Base-by-base conservation (phyloP, 2,329 filamentous ascomycete genomes). In the Arthrobotrys megalospora region DNA sequence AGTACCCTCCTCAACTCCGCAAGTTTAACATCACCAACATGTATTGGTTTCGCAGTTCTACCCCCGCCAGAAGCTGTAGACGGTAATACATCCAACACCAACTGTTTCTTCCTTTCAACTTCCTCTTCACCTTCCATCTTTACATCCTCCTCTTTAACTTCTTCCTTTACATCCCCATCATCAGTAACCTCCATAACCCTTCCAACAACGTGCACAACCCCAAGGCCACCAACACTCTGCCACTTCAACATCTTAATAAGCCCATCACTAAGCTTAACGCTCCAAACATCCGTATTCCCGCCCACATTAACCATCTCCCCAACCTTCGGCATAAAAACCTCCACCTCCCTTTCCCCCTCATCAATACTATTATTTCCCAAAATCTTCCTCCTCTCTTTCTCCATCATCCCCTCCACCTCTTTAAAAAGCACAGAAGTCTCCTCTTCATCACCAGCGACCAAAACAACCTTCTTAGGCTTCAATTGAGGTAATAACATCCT, bases 211-310 rank as follows among this genome's bases (percentile, higher is more conserved):
- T 95, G 96, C 14, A 97, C 95, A 72, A 99, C 93, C 45, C 93
- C 92, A 6, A 98, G 87, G 1, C 92, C 94, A 70, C 93, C 91
- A 24, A 98, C 94, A 75, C 93, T 94, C 85, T 98, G 96, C 96
- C 96, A 98, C 82, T 93, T 93, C 76, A 99, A 88, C 81, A 92
- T 92, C 84, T 93, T 93, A 76, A 97, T 92, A 19, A 99, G 89
- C 52, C 89, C 87, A 81, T 95, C 93, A 60, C 93, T 94, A 16
- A 99, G 88, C 84, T 94, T 97, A 77, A 99, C 92, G 24, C 93
- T 91, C 96, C 96, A 99, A 3, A 96, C 94, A 83, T 98, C 97
- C 4, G 95, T 98, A 83, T 99, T 96, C 48, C 98, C 95, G 82
- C 94, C 97, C 11, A 95, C 96, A 84, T 99, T 91, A 48, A 99